Evolutionary conservation across 2,329 filamentous ascomycete species (phyloP).

Genomic region (Kalaharituber pfeilii): DNA sequence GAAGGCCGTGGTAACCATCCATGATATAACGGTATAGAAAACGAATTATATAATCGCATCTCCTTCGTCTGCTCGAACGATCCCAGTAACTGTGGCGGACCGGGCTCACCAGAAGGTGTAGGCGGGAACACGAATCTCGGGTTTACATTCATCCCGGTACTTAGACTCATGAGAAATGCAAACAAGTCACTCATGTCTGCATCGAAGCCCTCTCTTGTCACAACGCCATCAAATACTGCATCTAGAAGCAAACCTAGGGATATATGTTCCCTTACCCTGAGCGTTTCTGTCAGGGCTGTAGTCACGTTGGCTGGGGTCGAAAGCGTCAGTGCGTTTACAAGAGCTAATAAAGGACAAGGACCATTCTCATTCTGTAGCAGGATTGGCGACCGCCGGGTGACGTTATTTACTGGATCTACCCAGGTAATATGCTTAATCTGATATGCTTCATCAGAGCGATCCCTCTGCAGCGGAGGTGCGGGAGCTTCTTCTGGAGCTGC

Average conservation of each 20-base stretch:
- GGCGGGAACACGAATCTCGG: conserved; percentile 51
- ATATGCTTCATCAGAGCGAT: conserved; percentile 51
- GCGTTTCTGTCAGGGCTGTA: conserved; percentile 58
- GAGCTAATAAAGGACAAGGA: conserved; percentile 76
- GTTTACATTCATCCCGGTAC: conserved; percentile 97
- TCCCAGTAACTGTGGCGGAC: conserved; percentile 34
- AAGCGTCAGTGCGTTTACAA: conserved; percentile 81
- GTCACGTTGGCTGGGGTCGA: conserved; percentile 49
- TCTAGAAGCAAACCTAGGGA: conserved; percentile 72
- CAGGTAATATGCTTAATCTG: conserved; percentile 83
- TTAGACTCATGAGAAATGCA: conserved; percentile 66
- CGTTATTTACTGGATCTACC: conserved; percentile 42
- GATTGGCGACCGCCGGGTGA: conserved; percentile 60
- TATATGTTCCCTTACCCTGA: conserved; percentile 69
- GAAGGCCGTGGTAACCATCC: conserved; percentile 67
- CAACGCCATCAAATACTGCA: conserved; percentile 82
- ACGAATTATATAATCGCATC: conserved; percentile 80
- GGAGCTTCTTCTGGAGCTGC: conserved; percentile 3
- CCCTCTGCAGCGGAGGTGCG: not conserved
- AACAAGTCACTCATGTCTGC: conserved; percentile 80
- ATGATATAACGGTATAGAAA: conserved; percentile 74
- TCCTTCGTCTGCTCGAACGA: conserved; percentile 76
- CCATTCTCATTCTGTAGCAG: conserved; percentile 87
- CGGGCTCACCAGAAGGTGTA: conserved; percentile 23
- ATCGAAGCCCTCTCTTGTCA: conserved; percentile 49